Conservation (phyloP, 2,329 filamentous ascomycete species). For the Phoma sp. region DNA sequence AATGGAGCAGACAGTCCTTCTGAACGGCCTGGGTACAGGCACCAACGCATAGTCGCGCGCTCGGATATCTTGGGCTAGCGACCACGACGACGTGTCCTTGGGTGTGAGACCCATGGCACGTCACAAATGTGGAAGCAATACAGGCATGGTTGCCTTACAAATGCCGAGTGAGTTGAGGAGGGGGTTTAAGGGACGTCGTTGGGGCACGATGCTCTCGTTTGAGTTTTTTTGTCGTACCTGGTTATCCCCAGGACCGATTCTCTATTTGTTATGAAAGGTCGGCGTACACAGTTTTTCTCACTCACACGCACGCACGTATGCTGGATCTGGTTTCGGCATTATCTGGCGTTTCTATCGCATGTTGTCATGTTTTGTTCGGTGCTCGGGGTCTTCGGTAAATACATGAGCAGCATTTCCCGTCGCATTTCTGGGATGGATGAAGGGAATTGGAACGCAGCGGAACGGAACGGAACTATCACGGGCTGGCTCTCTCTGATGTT, state of each 20-base stretch:
- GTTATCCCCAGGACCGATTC: background rate
- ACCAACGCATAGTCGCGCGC: background rate
- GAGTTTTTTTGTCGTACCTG: background rate
- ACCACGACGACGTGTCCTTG: background rate
- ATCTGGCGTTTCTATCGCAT: constrained; percentile 24
- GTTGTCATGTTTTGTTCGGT: constrained; percentile 5
- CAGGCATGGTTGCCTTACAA: background rate
- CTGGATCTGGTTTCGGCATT: constrained; percentile 23
- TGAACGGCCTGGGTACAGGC: background rate
- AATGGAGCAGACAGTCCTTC: background rate
- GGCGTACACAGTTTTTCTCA: constrained; percentile 14
- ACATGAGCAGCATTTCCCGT: constrained; percentile 22
- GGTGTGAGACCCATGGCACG: background rate
- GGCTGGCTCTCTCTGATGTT: constrained; percentile 23
- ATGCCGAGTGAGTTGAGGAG: background rate
- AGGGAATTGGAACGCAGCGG: no score
- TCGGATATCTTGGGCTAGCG: background rate
- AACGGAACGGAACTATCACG: constrained; percentile 9
- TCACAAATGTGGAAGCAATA: background rate
- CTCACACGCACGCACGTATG: constrained; percentile 7
- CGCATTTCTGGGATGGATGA: constrained; percentile 16
- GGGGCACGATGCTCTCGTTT: background rate
- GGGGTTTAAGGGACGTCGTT: background rate
- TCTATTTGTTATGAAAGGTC: constrained; percentile 3
- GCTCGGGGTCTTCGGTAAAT: constrained; percentile 12